Percentiles rank a stretch among this genome's conserved stretches.
Evolutionary conservation across 2,329 filamentous ascomycete genomes (phyloP).

Genomic region (Neopestalotiopsis clavispora): DNA sequence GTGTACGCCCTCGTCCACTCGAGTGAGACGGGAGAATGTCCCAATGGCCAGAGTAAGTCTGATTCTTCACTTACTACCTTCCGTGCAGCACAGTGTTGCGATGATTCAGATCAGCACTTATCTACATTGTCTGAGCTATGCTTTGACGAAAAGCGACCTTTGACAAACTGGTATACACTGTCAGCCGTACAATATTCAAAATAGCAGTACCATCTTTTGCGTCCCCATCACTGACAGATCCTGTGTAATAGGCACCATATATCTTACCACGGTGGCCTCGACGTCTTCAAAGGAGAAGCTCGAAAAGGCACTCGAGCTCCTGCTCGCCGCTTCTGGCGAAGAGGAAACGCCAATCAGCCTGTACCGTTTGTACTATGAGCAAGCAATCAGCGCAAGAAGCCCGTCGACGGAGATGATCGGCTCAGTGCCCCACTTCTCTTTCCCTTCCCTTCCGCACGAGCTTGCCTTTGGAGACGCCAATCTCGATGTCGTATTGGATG

Average conservation of each 20-base stretch:
- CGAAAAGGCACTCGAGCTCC: slow-evolving; percentile 28
- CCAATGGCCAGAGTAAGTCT: slow-evolving; percentile 84
- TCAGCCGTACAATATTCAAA: slow-evolving; percentile 6
- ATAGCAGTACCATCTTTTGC: background rate
- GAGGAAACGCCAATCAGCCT: slow-evolving; percentile 39
- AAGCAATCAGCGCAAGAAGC: slow-evolving; percentile 39
- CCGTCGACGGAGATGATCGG: slow-evolving; percentile 38
- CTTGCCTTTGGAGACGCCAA: slow-evolving; percentile 76
- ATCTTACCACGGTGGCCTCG: slow-evolving; percentile 44
- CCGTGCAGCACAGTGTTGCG: slow-evolving; percentile 61
- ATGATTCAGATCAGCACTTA: slow-evolving; percentile 97
- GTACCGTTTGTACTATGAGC: slow-evolving; percentile 62
- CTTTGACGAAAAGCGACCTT: slow-evolving; percentile 85
- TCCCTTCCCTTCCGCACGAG: slow-evolving; percentile 65
- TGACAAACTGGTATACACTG: slow-evolving; percentile 77
- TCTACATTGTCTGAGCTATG: slow-evolving; percentile 99
- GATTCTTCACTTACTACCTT: slow-evolving; percentile 20
- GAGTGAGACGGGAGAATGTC: slow-evolving; percentile 92
- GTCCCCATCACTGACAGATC: background rate
- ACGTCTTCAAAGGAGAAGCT: slow-evolving; percentile 36
- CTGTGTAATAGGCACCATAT: slow-evolving; percentile 36
- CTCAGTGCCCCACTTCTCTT: slow-evolving; percentile 49
- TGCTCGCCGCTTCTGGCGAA: slow-evolving; percentile 23
- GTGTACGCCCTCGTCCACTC: slow-evolving; percentile 76
- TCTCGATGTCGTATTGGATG: slow-evolving; percentile 68